Evolutionary conservation across 805 yeast species (phyloP).

Genomic region (Kluyveromyces aestuarii): DNA sequence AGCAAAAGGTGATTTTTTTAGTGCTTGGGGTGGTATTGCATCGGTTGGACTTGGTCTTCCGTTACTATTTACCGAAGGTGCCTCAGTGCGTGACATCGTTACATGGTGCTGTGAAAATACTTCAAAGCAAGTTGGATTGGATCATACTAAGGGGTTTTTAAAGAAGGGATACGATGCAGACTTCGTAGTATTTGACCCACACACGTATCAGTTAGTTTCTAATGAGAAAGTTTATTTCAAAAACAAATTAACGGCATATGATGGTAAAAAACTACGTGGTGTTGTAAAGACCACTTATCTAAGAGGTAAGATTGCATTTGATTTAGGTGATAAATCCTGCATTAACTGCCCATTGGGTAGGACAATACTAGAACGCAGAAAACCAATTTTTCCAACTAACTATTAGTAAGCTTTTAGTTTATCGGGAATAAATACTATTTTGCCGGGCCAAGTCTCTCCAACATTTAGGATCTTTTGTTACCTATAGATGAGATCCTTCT

Average conservation of each 20-base stretch:
- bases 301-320: slow-evolving; percentile 65
- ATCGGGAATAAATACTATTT: too few relatives aligned
- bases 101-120: slow-evolving; percentile 80
- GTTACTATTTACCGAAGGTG: slow-evolving; percentile 67
- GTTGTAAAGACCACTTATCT: slow-evolving; percentile 71
- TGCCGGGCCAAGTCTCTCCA: too few relatives aligned
- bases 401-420: background rate
- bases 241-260: slow-evolving; percentile 82
- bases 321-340: slow-evolving; percentile 41
- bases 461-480: too few relatives aligned
- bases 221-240: slow-evolving; percentile 61
- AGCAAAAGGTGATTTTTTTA: slow-evolving; percentile 75
- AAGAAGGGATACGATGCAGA: slow-evolving; percentile 81
- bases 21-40: slow-evolving; percentile 95
- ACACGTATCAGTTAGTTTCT: slow-evolving; percentile 37
- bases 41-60: slow-evolving; percentile 90
- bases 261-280: slow-evolving; percentile 62
- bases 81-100: slow-evolving; percentile 53
- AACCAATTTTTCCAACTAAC: background rate
- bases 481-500: too few relatives aligned
- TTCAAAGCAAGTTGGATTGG: slow-evolving; percentile 74
- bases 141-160: slow-evolving; percentile 63
- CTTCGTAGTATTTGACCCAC: slow-evolving; percentile 70
- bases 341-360: slow-evolving; percentile 49
- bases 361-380: slow-evolving; percentile 52